Percentiles rank a stretch among this genome's conserved stretches.
Evolutionary conservation across 768 basidiomycete species (phyloP).

Genomic region (Lactarius pseudohatsudake): DNA sequence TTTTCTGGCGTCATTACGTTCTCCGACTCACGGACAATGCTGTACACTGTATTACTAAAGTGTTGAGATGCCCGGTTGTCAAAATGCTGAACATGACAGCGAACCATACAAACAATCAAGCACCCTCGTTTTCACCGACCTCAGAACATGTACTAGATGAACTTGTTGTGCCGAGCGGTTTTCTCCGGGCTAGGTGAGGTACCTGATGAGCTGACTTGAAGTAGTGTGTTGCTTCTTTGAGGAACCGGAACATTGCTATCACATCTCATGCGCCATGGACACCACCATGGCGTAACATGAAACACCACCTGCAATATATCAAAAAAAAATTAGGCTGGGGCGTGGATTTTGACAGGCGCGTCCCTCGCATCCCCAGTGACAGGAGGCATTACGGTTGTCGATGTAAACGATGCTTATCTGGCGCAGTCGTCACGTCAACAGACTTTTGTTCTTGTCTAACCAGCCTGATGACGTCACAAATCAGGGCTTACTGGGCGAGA

Average conservation of each 20-base stretch:
- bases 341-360: neutral
- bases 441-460: neutral
- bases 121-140: no score
- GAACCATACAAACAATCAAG: neutral
- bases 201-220: neutral
- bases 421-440: neutral
- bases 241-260: neutral
- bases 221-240: neutral
- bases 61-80: neutral
- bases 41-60: no score
- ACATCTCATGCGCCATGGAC: neutral
- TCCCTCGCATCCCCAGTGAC: neutral
- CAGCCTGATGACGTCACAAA: neutral
- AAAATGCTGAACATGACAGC: neutral
- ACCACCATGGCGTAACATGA: neutral
- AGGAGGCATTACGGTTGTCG: neutral
- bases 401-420: neutral
- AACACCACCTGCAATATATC: neutral
- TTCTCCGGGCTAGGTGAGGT: neutral
- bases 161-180: neutral
- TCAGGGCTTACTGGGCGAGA: neutral
- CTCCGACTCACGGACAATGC: neutral
- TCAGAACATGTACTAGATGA: neutral
- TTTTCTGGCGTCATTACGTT: neutral
- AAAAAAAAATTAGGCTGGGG: neutral